Percentiles rank a stretch among this genome's conserved stretches.
These are phyloP conservation scores for Parascedosporium putredinis DNA, from an alignment of 2,329 filamentous ascomycete genomes.

Conservation along the genomic window DNA sequence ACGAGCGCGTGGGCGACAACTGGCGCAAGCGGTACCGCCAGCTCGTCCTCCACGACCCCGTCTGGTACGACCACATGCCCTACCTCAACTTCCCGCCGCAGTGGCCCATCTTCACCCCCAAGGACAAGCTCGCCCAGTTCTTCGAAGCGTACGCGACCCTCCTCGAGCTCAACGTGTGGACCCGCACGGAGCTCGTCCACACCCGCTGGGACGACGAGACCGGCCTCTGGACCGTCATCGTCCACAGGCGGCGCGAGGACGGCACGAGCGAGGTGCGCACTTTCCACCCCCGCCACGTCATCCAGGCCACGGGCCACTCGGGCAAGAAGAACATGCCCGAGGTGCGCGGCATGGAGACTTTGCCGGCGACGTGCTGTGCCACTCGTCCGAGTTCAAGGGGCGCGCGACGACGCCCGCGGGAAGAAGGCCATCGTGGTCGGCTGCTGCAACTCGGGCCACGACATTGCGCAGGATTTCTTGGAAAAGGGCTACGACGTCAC, in stretches of 20 bases:
- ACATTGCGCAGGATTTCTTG: slow-evolving; percentile 58
- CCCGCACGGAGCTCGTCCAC: slow-evolving; percentile 34
- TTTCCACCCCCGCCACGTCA: slow-evolving; percentile 50
- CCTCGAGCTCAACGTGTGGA: slow-evolving; percentile 62
- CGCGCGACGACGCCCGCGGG: slow-evolving; percentile 31
- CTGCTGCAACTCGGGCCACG: slow-evolving; percentile 58
- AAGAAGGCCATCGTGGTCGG: slow-evolving; percentile 58
- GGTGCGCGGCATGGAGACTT: slow-evolving; percentile 45
- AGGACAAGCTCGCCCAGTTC: slow-evolving; percentile 61
- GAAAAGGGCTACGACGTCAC: slow-evolving; percentile 59
- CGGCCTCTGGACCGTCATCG: slow-evolving; percentile 42
- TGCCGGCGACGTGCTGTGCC: slow-evolving; percentile 50
- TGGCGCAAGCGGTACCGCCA: slow-evolving; percentile 55
- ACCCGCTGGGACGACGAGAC: slow-evolving; percentile 39
- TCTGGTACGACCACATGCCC: slow-evolving; percentile 51
- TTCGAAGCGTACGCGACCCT: slow-evolving; percentile 54
- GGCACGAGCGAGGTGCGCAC: slow-evolving; percentile 38
- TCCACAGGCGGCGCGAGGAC: slow-evolving; percentile 40
- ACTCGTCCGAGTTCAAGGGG: slow-evolving; percentile 51
- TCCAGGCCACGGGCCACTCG: slow-evolving; percentile 59
- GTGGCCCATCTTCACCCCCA: slow-evolving; percentile 63
- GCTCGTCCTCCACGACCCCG: slow-evolving; percentile 58
- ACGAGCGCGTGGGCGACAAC: slow-evolving; percentile 50
- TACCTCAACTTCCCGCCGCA: slow-evolving; percentile 53
- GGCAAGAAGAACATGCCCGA: slow-evolving; percentile 53